Base-by-base conservation (phyloP, 179 eudicot genomes). In the Silene vulgaris region DNA sequence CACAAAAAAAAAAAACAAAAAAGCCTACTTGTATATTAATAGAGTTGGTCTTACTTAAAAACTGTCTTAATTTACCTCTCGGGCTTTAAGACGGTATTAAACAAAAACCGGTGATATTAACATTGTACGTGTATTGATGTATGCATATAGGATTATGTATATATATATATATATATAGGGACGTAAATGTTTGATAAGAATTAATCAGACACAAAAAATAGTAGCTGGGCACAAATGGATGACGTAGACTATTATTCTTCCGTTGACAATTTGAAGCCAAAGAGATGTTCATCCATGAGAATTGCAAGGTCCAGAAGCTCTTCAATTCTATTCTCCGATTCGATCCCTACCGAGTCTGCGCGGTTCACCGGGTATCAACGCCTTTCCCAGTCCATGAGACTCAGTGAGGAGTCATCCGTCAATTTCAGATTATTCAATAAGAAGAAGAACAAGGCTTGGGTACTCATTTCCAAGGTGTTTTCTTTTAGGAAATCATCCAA, bases 271-370 rank as follows among this genome's bases (percentile, higher is more conserved):
- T 45, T 43, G 54, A 73, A 59, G 75, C 43, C 70, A 13, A 21
- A n/a, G 32, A 48, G 67, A 67, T 69, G 77, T n/a, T 80, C 82
- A 4, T 81, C 86, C 29, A 30, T 84, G 17, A 69, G 79, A 52
- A 59, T 75, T 0, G 40, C 70, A 5, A 73, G 77, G 63, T 84
- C 86, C 8, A 59, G 81, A 48, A 84, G 78, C 74, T 78, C 76
- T 2, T 71, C 73, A 5, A 45, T 17, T 5, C 82, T 74, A 8
- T 61, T 64, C 60, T 74, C 80, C 71, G 80, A 79, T 4, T 76
- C 80, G 0, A 76, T 82, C 45, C 82, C 82, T 16, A 28, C 73
- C 5, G 84, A 78, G 60, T 78, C 78, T 0, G 79, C 65, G 8
- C 79, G 80, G 35, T 67, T 80, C 57, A 52, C 72, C 12, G 52